Percentiles rank a stretch among this genome's conserved stretches.
These are phyloP conservation scores for Hanseniaspora sp. DNA, from an alignment of 1,139 yeast genomes.

Conservation along the genomic window DNA sequence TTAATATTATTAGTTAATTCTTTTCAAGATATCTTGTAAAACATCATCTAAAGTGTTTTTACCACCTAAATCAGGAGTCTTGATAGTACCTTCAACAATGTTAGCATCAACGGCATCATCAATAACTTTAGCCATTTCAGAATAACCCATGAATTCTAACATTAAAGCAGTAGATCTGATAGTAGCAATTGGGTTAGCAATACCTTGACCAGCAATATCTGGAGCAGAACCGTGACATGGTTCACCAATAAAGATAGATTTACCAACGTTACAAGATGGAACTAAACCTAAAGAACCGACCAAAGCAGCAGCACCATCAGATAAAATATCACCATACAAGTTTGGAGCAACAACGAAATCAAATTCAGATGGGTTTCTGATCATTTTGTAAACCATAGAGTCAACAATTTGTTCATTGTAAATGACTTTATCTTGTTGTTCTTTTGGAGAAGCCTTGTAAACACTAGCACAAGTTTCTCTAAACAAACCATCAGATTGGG, in stretches of 20 bases:
- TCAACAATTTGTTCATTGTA: constrained; percentile 95
- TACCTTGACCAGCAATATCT: constrained; percentile 89
- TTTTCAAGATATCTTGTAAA: constrained; percentile 52
- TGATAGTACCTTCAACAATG: constrained; percentile 65
- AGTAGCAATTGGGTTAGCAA: constrained; percentile 94
- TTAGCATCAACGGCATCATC: constrained; percentile 92
- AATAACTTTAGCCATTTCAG: constrained; percentile 82
- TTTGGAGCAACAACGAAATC: constrained; percentile 98
- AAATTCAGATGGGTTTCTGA: constrained; percentile 92
- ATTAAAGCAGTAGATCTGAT: constrained; percentile 93
- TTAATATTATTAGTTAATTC: constrained; percentile 23
- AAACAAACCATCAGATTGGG: constrained; percentile 89
- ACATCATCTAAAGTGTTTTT: constrained; percentile 76
- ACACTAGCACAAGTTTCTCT: constrained; percentile 78
- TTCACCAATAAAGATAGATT: constrained; percentile 90
- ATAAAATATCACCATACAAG: constrained; percentile 89
- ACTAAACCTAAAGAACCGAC: constrained; percentile 98
- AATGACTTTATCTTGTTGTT: constrained; percentile 42
- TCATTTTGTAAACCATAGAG: constrained; percentile 97
- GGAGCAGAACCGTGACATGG: constrained; percentile 99
- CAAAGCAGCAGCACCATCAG: constrained; percentile 98
- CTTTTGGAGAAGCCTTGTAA: constrained; percentile 53
- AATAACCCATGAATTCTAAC: constrained; percentile 91
- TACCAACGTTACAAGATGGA: constrained; percentile 97
- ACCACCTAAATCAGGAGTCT: constrained; percentile 95